Base-by-base conservation (phyloP, 1,139 yeast genomes). In the Suhomyces bokatorum region DNA sequence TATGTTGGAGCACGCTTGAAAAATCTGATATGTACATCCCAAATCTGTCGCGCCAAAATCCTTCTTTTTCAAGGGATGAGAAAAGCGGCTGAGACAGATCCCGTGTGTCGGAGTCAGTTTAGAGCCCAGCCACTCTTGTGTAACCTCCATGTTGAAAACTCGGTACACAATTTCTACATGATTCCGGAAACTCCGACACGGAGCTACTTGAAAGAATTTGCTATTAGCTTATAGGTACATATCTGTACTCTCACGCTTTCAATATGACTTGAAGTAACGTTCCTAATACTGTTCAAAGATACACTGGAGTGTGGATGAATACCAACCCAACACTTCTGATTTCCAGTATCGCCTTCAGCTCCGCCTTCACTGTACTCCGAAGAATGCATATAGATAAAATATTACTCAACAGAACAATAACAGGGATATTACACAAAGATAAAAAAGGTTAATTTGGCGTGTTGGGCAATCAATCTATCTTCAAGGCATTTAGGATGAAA, bases 321-420 rank as follows among this genome's bases (percentile, higher is more conserved):
- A 10, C 15, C 6, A 24, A 12, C 20, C 11, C 24, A 34, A 24
- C 16, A 9, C 26, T 24, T 13, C 28, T 20, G 3, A 15, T 9
- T 13, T 6, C 11, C 11, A 20, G 17, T 20, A 29, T 17, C 17
- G 13, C 10, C 20, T 12, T 12, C 27, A 20, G 12, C 27, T 17
- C 15, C 28, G 27, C 13, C 30, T n/a, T 10, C 26, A 35, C 43
- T 40, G 16, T 20, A 40, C 43, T 40, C 43, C 43, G 43, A 40
- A 40, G 39, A 24, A 39, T 36, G 39, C 39, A 35, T 28, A 28
- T 30, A 31, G 24, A 33, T 16, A 32, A 39, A 36, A 39, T 31
- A 31, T 22, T 9, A 28, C 28, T 13, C 29, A 33, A 3, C n/a
- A 30, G 28, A 40, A 40, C 35, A 40, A 35, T 35, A 17, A 9